A percentile compares a stretch with the other conserved stretches of the same genome.
phyloP scores from a whole-genome alignment of 164 flowering plant genomes.

The Stephania cephalantha region DNA sequence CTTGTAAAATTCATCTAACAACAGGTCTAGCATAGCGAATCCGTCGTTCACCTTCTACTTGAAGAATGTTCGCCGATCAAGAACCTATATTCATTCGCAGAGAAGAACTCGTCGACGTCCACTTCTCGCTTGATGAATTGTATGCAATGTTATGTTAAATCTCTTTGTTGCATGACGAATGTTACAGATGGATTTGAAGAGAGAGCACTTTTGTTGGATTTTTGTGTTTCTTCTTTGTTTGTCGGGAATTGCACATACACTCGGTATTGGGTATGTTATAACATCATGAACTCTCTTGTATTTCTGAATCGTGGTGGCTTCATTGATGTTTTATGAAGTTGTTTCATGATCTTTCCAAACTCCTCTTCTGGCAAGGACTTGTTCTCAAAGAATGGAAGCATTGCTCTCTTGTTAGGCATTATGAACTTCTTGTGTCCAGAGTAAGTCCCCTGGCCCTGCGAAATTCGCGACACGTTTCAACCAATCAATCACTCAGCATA shows the following conservation, averaged over 20 bases:
- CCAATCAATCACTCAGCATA: no score
- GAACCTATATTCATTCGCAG: slow-evolving; percentile 5
- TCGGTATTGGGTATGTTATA: not conserved
- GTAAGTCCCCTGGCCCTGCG: slow-evolving; percentile 61
- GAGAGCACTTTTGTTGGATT: no score
- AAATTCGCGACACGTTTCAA: no score
- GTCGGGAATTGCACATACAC: not conserved
- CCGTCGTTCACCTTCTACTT: slow-evolving; percentile 90
- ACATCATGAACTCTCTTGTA: not conserved
- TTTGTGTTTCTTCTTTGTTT: no score
- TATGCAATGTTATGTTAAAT: no score
- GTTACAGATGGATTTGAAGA: no score
- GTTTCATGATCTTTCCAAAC: no score
- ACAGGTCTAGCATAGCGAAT: slow-evolving; percentile 47
- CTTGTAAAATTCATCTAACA: no score
- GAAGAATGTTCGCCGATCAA: slow-evolving; percentile 38
- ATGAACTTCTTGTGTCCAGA: slow-evolving; percentile 54
- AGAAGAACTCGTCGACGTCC: not conserved
- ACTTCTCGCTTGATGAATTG: no score
- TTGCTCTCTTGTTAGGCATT: slow-evolving; percentile 9
- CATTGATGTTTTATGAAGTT: not conserved
- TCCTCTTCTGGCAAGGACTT: no score
- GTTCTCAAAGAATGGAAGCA: no score
- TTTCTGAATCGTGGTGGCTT: not conserved
- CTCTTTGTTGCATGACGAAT: no score